phyloP scores from a whole-genome alignment of 495 filamentous ascomycete species.

The Aspergillus hancockii region DNA sequence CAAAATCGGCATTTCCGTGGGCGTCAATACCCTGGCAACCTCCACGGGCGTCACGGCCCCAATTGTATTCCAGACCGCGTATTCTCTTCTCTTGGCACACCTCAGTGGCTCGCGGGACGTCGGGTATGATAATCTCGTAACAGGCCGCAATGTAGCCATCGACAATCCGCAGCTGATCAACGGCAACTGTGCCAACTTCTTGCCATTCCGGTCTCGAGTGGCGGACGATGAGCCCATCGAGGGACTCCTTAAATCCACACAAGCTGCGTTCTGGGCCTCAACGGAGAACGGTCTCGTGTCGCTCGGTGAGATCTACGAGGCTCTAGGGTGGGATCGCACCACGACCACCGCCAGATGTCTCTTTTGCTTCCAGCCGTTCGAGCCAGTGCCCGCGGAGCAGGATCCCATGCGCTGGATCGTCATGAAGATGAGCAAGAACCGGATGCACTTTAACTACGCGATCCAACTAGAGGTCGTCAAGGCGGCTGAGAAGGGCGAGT shows the following conservation, averaged over 20 bases:
- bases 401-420: too few species aligned
- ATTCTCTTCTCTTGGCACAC: not conserved
- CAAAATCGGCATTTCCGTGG: too few species aligned
- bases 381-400: too few species aligned
- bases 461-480: too few species aligned
- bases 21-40: not conserved
- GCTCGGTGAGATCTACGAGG: not conserved
- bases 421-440: too few species aligned
- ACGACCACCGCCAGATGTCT: not conserved
- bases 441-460: too few species aligned
- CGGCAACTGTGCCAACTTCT: conserved; percentile 1
- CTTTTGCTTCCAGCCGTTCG: conserved; percentile 1
- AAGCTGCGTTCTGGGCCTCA: not conserved
- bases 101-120: not conserved
- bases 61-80: conserved; percentile 6
- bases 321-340: not conserved
- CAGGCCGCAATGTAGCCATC: conserved; percentile 1
- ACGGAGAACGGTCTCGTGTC: not conserved
- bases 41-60: not conserved
- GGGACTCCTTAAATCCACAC: not conserved
- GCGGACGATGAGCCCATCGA: not conserved
- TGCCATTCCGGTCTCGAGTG: not conserved
- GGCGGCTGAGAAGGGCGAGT: too few species aligned
- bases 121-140: not conserved
- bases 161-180: not conserved